A percentile compares a stretch with the other conserved stretches of the same genome.
Conservation (phyloP, 2,329 filamentous ascomycete species). For the Colletotrichum zoysiae region DNA sequence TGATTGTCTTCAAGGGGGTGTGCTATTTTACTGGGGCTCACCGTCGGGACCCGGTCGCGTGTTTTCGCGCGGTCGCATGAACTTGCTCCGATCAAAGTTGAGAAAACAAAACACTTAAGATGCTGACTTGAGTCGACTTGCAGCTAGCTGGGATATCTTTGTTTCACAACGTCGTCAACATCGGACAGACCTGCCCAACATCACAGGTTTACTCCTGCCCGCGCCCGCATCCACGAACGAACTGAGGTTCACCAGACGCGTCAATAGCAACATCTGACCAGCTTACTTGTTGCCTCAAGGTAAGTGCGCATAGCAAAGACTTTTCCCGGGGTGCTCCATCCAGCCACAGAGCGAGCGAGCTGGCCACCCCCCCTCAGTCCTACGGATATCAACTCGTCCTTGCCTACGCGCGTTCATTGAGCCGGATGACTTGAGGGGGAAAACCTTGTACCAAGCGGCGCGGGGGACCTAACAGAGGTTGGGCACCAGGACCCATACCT, state of each 20-base stretch:
- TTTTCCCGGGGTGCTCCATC: constrained; percentile 1
- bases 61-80: constrained; percentile 40
- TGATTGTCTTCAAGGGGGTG: constrained; percentile 35
- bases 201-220: constrained; percentile 27
- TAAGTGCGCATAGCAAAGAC: constrained; percentile 19
- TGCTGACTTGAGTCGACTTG: constrained; percentile 41
- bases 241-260: constrained; percentile 17
- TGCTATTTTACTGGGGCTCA: constrained; percentile 28
- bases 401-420: constrained; percentile 17
- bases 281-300: constrained; percentile 1
- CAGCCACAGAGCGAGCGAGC: not conserved
- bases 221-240: constrained; percentile 18
- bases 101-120: constrained; percentile 42
- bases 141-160: constrained; percentile 39
- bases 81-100: constrained; percentile 41
- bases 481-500: constrained; percentile 19
- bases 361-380: not conserved
- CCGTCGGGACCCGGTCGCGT: constrained; percentile 38
- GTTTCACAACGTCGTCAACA: constrained; percentile 38
- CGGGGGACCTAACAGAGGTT: constrained; percentile 28
- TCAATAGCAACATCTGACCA: constrained; percentile 16
- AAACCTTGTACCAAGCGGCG: constrained; percentile 34
- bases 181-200: constrained; percentile 38
- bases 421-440: constrained; percentile 15
- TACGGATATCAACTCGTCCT: constrained; percentile 2